phyloP scores from a whole-genome alignment of 2,329 filamentous ascomycete genomes.

The Fusarium guadeloupense region DNA sequence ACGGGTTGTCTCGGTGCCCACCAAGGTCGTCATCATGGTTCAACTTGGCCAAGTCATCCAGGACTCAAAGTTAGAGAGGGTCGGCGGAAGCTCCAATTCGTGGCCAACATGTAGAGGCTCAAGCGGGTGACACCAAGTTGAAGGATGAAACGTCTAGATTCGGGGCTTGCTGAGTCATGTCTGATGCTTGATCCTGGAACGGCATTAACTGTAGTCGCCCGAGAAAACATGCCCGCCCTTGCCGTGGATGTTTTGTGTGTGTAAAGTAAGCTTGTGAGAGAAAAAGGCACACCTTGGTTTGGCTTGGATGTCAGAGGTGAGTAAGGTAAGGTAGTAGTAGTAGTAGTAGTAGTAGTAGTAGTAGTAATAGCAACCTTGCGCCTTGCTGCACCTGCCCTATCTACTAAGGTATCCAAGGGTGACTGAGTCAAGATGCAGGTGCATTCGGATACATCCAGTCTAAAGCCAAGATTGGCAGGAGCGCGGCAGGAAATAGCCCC shows the following conservation, averaged over 20 bases:
- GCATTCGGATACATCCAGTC: background rate
- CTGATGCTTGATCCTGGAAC: constrained; percentile 36
- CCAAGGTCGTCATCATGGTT: constrained; percentile 15
- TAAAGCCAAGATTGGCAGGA: constrained; percentile 25
- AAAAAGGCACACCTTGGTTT: background rate
- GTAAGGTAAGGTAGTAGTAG: no score
- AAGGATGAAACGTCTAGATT: constrained; percentile 42
- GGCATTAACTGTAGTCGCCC: constrained; percentile 8
- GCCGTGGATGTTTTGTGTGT: constrained; percentile 8
- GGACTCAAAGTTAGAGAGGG: background rate
- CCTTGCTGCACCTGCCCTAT: constrained; percentile 8
- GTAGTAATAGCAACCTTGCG: background rate
- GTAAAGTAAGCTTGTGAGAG: background rate
- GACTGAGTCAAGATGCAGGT: constrained; percentile 7
- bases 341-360: no score
- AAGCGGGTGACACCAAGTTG: constrained; percentile 23
- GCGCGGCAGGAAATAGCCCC: constrained; percentile 14
- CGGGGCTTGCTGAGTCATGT: constrained; percentile 14
- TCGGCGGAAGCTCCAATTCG: constrained; percentile 26
- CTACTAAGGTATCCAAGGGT: background rate
- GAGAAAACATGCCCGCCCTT: constrained; percentile 4
- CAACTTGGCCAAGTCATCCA: background rate
- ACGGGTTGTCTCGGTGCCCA: constrained; percentile 10
- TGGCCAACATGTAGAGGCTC: constrained; percentile 7
- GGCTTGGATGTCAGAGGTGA: no score